These are phyloP conservation scores for Coniochaeta prunicola DNA, from an alignment of 2,329 filamentous ascomycete genomes.

Conservation along the genomic window DNA sequence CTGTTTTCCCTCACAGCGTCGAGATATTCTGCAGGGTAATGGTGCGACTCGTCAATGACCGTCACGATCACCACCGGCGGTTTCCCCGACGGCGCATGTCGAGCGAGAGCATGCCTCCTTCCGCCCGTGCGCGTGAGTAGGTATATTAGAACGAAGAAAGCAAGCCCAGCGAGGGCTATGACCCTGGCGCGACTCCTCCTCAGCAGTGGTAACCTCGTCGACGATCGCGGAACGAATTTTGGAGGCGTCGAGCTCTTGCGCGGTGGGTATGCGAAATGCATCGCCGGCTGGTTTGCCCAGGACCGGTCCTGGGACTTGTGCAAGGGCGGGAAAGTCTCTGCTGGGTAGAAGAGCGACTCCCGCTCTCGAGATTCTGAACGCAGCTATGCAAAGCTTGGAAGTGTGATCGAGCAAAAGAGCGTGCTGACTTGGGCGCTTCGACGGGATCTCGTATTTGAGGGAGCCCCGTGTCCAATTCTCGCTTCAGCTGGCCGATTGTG, in stretches of 20 bases:
- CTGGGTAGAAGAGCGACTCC: neutral
- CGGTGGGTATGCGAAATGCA: slow-evolving; percentile 88
- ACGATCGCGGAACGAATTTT: slow-evolving; percentile 55
- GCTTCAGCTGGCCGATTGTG: neutral
- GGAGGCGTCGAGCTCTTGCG: slow-evolving; percentile 74
- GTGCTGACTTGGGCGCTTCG: neutral
- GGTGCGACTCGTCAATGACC: slow-evolving; percentile 60
- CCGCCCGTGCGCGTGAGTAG: slow-evolving; percentile 38
- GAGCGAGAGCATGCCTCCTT: slow-evolving; percentile 17
- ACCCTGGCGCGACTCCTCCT: slow-evolving; percentile 54
- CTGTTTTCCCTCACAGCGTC: slow-evolving; percentile 75
- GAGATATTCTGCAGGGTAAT: slow-evolving; percentile 59
- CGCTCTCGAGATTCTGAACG: neutral
- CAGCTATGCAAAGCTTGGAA: neutral
- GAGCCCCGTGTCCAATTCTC: neutral
- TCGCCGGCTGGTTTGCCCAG: slow-evolving; percentile 24
- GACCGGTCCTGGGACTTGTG: neutral
- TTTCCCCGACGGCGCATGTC: slow-evolving; percentile 39
- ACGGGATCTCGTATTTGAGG: neutral
- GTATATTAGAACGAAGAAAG: slow-evolving; percentile 52
- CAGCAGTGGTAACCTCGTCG: slow-evolving; percentile 37
- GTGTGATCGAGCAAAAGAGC: neutral
- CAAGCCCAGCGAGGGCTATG: slow-evolving; percentile 45
- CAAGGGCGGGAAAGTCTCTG: neutral
- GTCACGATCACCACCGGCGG: slow-evolving; percentile 75